Evolutionary conservation across 371 early-diverging fungal species (phyloP).

Genomic region (Entomophthora muscae): DNA sequence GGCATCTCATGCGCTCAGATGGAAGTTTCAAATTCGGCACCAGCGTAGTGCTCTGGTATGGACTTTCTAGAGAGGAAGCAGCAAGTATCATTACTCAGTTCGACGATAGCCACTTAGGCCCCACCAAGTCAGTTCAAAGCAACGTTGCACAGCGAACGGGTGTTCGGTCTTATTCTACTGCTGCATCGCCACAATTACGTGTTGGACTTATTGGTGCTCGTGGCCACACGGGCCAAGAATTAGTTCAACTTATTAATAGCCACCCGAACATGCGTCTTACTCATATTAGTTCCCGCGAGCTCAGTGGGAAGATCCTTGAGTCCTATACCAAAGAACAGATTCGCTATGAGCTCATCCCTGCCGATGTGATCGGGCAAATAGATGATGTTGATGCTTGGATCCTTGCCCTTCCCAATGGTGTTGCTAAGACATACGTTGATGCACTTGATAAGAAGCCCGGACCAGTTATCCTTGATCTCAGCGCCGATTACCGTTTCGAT

Average conservation of each 20-base stretch:
- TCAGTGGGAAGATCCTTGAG: slow-evolving; percentile 64
- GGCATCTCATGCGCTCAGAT: slow-evolving; percentile 89
- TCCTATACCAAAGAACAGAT: slow-evolving; percentile 50
- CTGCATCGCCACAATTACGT: slow-evolving; percentile 5
- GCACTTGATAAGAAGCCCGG: slow-evolving; percentile 42
- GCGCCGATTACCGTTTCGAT: slow-evolving; percentile 82
- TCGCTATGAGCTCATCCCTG: slow-evolving; percentile 58
- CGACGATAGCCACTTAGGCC: neutral
- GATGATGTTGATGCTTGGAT: slow-evolving; percentile 83
- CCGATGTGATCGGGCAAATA: slow-evolving; percentile 40
- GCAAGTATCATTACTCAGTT: neutral
- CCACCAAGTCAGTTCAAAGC: neutral
- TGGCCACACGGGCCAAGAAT: slow-evolving; percentile 88
- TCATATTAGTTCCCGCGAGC: slow-evolving; percentile 84
- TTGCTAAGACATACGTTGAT: slow-evolving; percentile 82
- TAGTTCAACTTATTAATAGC: slow-evolving; percentile 67
- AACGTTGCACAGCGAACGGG: neutral
- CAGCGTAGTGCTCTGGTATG: neutral
- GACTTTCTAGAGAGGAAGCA: neutral
- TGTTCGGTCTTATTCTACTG: neutral
- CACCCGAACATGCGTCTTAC: slow-evolving; percentile 74
- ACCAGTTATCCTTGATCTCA: slow-evolving; percentile 67
- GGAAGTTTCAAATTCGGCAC: slow-evolving; percentile 19
- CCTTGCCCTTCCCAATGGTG: slow-evolving; percentile 84
- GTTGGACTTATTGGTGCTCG: slow-evolving; percentile 93